Percentiles rank a stretch among this genome's conserved stretches.
phyloP scores from a whole-genome alignment of 768 basidiomycete genomes.

The Mycena alexandri region DNA sequence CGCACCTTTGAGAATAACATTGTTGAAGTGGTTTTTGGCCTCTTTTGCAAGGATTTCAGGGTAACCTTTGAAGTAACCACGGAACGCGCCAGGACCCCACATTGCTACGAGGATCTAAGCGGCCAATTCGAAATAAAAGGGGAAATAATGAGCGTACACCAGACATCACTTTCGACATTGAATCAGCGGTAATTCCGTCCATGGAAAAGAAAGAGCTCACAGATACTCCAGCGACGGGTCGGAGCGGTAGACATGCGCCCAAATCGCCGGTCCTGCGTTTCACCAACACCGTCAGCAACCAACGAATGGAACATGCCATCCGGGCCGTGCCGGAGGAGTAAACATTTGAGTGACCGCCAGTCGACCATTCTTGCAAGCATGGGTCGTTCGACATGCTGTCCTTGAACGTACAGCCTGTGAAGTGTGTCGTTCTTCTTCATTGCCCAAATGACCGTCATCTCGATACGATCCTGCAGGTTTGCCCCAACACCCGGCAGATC shows the following conservation, averaged over 20 bases:
- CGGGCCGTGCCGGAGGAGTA: conserved; percentile 21
- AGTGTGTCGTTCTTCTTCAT: conserved; percentile 32
- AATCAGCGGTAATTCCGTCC: neutral
- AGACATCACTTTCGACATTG: conserved; percentile 14
- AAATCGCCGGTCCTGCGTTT: conserved; percentile 13
- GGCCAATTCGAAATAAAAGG: too few relatives aligned
- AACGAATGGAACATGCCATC: neutral
- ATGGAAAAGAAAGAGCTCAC: neutral
- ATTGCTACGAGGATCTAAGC: too few relatives aligned
- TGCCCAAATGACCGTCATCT: conserved; percentile 29
- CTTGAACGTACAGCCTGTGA: conserved; percentile 24
- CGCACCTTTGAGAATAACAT: conserved; percentile 25
- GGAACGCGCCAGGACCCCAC: conserved; percentile 32
- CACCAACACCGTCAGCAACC: neutral
- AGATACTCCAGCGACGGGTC: conserved; percentile 19
- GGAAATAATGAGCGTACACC: conserved; percentile 2
- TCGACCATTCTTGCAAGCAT: conserved; percentile 16
- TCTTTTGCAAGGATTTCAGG: conserved; percentile 13
- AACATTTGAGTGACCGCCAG: conserved; percentile 23
- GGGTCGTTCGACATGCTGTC: conserved; percentile 13
- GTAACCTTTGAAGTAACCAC: conserved; percentile 29
- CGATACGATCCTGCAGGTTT: conserved; percentile 54
- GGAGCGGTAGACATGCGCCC: conserved; percentile 22
- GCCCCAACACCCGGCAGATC: conserved; percentile 38
- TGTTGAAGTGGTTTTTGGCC: conserved; percentile 25